These are phyloP conservation scores for Scedosporium apiospermum DNA, from an alignment of 2,329 filamentous ascomycete genomes.

Conservation along the genomic window DNA sequence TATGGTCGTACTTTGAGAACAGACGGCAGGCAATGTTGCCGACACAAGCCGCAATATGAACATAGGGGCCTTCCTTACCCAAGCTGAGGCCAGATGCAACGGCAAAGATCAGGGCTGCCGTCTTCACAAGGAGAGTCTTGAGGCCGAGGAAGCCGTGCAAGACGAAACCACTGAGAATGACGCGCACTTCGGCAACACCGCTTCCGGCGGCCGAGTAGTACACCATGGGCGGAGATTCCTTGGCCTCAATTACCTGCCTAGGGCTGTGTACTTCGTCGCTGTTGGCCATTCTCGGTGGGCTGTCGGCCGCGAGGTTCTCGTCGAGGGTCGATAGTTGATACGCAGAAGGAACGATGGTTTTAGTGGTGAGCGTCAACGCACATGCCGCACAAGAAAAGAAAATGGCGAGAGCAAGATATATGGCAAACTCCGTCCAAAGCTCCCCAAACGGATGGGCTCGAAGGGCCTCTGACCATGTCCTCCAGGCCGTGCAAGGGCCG, in stretches of 20 bases:
- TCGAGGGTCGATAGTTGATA: conserved; percentile 82
- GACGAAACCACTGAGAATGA: conserved; percentile 96
- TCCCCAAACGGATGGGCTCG: conserved; percentile 31
- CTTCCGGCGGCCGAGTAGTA: conserved; percentile 96
- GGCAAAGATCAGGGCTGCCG: conserved; percentile 71
- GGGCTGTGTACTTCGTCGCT: conserved; percentile 30
- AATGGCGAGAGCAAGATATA: conserved; percentile 67
- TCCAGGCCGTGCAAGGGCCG: conserved; percentile 47
- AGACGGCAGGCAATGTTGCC: conserved; percentile 91
- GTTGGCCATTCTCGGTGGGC: conserved; percentile 6
- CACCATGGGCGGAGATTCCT: conserved; percentile 58
- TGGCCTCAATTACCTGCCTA: conserved; percentile 25
- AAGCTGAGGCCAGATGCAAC: conserved; percentile 88
- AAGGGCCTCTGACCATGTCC: conserved; percentile 43
- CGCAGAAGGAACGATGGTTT: conserved; percentile 84
- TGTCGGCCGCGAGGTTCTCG: conserved; percentile 75
- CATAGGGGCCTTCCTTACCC: conserved; percentile 90
- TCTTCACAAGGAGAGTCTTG: conserved; percentile 79
- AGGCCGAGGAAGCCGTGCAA: conserved; percentile 90
- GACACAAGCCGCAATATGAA: conserved; percentile 93
- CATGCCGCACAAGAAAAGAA: conserved; percentile 63
- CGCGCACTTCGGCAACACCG: conserved; percentile 92
- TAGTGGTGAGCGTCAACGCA: conserved; percentile 76
- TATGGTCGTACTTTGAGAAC: conserved; percentile 89
- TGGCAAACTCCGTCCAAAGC: conserved; percentile 63